Percentiles rank a stretch among this genome's conserved stretches.
These are phyloP conservation scores for Starmera caribaea DNA, from an alignment of 805 yeast genomes.

Conservation along the genomic window DNA sequence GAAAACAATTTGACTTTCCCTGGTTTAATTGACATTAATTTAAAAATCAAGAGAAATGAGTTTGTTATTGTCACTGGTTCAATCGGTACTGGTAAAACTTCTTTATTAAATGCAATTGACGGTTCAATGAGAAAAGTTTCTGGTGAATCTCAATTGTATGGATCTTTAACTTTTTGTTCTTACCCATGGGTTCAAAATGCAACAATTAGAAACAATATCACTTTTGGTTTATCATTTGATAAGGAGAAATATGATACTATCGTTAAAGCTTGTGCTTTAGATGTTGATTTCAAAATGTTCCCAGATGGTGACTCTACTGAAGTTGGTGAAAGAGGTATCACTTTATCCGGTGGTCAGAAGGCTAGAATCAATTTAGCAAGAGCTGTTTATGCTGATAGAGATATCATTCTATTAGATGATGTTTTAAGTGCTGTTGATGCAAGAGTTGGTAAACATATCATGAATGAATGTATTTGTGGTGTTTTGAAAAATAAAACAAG, in stretches of 20 bases:
- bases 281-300: slow-evolving; percentile 52
- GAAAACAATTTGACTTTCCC: slow-evolving; percentile 20
- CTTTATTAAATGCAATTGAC: slow-evolving; percentile 58
- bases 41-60: slow-evolving; percentile 53
- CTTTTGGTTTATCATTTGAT: slow-evolving; percentile 53
- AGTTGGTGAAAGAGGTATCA: slow-evolving; percentile 81
- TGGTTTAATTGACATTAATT: slow-evolving; percentile 40
- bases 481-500: slow-evolving; percentile 51
- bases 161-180: slow-evolving; percentile 46
- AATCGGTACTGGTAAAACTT: slow-evolving; percentile 77
- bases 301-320: slow-evolving; percentile 73
- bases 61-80: slow-evolving; percentile 69
- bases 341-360: slow-evolving; percentile 85
- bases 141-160: slow-evolving; percentile 46
- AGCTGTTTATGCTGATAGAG: slow-evolving; percentile 62
- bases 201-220: slow-evolving; percentile 64
- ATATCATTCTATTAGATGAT: slow-evolving; percentile 65
- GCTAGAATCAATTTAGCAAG: slow-evolving; percentile 75
- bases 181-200: slow-evolving; percentile 82
- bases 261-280: slow-evolving; percentile 56
- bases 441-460: slow-evolving; percentile 73
- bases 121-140: slow-evolving; percentile 54
- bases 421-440: slow-evolving; percentile 83
- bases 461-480: slow-evolving; percentile 59
- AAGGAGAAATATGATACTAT: slow-evolving; percentile 41